Conservation (phyloP, 768 basidiomycete genomes). For the Naganishia antarctica region DNA sequence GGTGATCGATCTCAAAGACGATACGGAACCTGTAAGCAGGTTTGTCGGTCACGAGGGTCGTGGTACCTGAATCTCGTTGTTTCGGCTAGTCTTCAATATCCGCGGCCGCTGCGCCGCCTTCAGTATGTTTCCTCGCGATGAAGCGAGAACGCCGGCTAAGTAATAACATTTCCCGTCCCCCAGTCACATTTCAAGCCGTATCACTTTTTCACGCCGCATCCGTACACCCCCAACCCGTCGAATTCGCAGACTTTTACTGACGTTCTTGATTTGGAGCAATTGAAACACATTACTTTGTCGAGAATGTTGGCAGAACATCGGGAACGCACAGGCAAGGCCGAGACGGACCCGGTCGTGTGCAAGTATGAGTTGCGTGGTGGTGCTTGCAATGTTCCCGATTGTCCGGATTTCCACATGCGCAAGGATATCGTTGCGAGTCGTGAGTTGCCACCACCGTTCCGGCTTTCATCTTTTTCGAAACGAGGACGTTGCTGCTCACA, state of each 20-base stretch:
- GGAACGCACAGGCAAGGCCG: slow-evolving; percentile 15
- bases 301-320: slow-evolving; percentile 19
- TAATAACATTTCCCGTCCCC: background rate
- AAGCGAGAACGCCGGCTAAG: background rate
- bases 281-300: slow-evolving; percentile 14
- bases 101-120: background rate
- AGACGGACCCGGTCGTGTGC: slow-evolving; percentile 15
- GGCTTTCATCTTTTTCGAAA: background rate
- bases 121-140: background rate
- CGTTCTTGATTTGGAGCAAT: slow-evolving; percentile 12
- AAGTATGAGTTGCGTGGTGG: slow-evolving; percentile 20
- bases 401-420: slow-evolving; percentile 17
- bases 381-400: slow-evolving; percentile 9
- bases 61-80: background rate
- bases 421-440: slow-evolving; percentile 14
- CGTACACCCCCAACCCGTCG: background rate
- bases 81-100: background rate
- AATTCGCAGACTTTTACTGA: slow-evolving; percentile 13
- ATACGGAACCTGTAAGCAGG: background rate
- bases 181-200: slow-evolving; percentile 21
- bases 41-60: background rate
- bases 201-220: slow-evolving; percentile 13
- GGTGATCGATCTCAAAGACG: background rate
- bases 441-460: background rate
- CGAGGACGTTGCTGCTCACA: slow-evolving; percentile 9